A percentile compares a stretch with the other conserved stretches of the same genome.
Conservation (phyloP, 2,329 filamentous ascomycete species). For the Aspergillus melleus region DNA sequence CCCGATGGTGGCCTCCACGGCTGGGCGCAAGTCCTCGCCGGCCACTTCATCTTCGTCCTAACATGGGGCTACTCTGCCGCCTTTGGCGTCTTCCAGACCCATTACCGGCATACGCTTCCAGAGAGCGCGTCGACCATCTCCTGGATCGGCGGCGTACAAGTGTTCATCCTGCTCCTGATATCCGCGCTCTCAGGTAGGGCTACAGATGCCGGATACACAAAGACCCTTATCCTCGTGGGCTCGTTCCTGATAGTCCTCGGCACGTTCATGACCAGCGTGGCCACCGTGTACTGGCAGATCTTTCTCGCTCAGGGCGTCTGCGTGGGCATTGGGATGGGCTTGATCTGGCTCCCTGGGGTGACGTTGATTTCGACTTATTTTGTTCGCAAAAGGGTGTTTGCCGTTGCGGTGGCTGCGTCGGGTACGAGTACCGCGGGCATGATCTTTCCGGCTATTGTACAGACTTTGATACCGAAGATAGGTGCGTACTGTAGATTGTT, state of each 20-base stretch:
- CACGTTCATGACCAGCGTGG: constrained; percentile 48
- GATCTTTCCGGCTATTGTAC: constrained; percentile 46
- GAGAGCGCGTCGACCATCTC: constrained; percentile 40
- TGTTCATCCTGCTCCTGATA: constrained; percentile 48
- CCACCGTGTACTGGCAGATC: constrained; percentile 50
- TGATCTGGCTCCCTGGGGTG: constrained; percentile 42
- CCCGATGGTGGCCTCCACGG: constrained; percentile 33
- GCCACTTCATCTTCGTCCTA: constrained; percentile 30
- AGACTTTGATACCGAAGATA: constrained; percentile 40
- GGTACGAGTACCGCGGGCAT: constrained; percentile 44
- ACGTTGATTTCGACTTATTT: constrained; percentile 45
- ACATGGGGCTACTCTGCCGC: constrained; percentile 28
- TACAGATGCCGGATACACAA: constrained; percentile 45
- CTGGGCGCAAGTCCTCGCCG: constrained; percentile 33
- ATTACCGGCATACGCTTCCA: constrained; percentile 39
- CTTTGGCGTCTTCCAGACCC: constrained; percentile 48
- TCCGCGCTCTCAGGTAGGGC: constrained; percentile 44
- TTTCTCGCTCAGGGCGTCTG: constrained; percentile 49
- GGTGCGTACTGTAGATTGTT: neutral
- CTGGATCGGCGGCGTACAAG: constrained; percentile 50
- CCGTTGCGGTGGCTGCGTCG: constrained; percentile 36
- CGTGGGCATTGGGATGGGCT: constrained; percentile 44
- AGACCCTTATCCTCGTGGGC: constrained; percentile 26
- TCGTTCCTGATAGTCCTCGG: constrained; percentile 41
- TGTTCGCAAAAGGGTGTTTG: constrained; percentile 36